Percentiles rank a stretch among this genome's conserved stretches.
These are phyloP conservation scores for Pulicaria dysenterica DNA, from an alignment of 129 eudicot species.

Conservation along the genomic window DNA sequence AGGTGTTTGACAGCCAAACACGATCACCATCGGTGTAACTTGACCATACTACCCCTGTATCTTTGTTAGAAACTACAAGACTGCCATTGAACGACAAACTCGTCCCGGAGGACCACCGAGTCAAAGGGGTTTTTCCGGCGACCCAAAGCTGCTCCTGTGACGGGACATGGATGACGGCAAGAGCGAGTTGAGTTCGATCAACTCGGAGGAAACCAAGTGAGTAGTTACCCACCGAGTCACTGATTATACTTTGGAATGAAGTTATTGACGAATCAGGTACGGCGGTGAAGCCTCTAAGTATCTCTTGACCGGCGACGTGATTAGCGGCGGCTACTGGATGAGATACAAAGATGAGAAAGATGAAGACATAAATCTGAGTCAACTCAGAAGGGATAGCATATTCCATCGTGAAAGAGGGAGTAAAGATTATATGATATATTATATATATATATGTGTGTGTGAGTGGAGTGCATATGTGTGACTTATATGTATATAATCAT, in stretches of 20 bases:
- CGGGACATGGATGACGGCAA: slow-evolving; percentile 68
- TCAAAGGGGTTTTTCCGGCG: slow-evolving; percentile 39
- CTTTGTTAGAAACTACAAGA: slow-evolving; percentile 52
- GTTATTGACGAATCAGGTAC: slow-evolving; percentile 58
- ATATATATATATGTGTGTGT: background rate
- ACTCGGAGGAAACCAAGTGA: slow-evolving; percentile 83
- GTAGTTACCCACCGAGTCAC: slow-evolving; percentile 74
- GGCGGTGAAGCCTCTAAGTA: slow-evolving; percentile 59
- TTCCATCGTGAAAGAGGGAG: slow-evolving; percentile 28
- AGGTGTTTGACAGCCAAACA: slow-evolving; percentile 57
- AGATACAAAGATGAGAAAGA: slow-evolving; percentile 24
- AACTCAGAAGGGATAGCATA: slow-evolving; percentile 19
- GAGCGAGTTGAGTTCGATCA: slow-evolving; percentile 49
- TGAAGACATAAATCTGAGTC: slow-evolving; percentile 18
- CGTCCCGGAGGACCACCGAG: slow-evolving; percentile 60
- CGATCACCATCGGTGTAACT: slow-evolving; percentile 66
- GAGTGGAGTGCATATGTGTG: background rate
- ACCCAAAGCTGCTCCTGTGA: slow-evolving; percentile 69
- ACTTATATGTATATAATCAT: no score
- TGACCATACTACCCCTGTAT: slow-evolving; percentile 78
- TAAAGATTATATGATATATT: slow-evolving; percentile 18
- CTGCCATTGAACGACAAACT: slow-evolving; percentile 71
- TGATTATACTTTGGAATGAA: slow-evolving; percentile 62
- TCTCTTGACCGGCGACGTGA: slow-evolving; percentile 33
- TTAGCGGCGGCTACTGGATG: slow-evolving; percentile 12